Evolutionary conservation across 2,329 filamentous ascomycete species (phyloP), one percentile per base, ranked within the genome.

Genomic region (Apiospora saccharicola): DNA sequence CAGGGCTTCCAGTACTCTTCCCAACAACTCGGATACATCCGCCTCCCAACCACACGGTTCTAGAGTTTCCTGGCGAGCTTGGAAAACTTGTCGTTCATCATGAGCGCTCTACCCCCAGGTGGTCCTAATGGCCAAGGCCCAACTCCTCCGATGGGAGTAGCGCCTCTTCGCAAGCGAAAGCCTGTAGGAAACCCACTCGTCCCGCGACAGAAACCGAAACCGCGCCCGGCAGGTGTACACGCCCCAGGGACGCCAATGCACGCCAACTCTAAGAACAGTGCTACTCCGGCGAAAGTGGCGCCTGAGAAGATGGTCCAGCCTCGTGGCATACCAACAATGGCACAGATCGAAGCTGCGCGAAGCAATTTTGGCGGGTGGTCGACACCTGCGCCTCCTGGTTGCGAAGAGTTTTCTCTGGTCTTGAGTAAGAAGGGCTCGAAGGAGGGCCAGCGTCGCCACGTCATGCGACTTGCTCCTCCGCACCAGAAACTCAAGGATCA

Each of bases 341-440:
- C 79, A 37, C 82, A 77, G 53, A 83, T 85, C 34, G 85, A 86
- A 68, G 83, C 81, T 46, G 79, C 82, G 72, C 86, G 85, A 67
- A 80, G 81, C 72, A 81, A 84, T 74, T 85, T 88, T 77, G 87
- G 85, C 57, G 90, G 90, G 61, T 92, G 90, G 90, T 88, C 88
- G 4, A 84, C 87, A 67, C 84, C 87, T 41, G 83, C 86, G 1
- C 84, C 86, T 2, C 78, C 80, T 0, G 84, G 82, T 1, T 76
- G 77, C 24, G 80, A 79, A 37, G 81, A 83, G 30, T 91, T 91
- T 76, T 94, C 94, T 19, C 87, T 98, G 24, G 90, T 94, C 75
- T 94, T 95, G 8, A 97, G 94, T 8, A 97, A 97, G 82, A 91
- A 92, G 78, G 90, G 92, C 13, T 83, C 98, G 69, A 88, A 94